Evolutionary conservation across 176 grass and related monocot genomes (phyloP).

Genomic region (Oryza glaberrima): DNA sequence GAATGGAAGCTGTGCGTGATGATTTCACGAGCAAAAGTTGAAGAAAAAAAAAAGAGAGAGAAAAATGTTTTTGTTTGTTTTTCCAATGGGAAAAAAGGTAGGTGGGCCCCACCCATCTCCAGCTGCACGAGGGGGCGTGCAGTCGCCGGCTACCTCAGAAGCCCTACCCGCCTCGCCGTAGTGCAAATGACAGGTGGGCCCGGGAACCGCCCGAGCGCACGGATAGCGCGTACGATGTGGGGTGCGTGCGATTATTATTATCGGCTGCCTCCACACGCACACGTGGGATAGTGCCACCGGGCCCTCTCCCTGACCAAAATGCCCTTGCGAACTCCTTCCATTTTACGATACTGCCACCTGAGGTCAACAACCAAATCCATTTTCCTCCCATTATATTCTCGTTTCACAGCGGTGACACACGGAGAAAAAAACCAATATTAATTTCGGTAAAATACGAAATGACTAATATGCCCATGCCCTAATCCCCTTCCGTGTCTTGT

Average conservation of each 20-base stretch:
- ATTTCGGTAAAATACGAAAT: not conserved
- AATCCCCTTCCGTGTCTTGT: not conserved
- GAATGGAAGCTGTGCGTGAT: not conserved
- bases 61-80: not conserved
- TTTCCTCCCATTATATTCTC: not conserved
- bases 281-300: slow-evolving; percentile 33
- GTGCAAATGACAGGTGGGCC: not conserved
- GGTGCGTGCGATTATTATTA: not conserved
- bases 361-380: not conserved
- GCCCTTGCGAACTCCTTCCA: not conserved
- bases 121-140: slow-evolving; percentile 52
- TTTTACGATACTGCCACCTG: not conserved
- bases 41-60: not conserved
- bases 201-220: rapidly evolving
- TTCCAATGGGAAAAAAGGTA: no score
- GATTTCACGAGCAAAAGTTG: not conserved
- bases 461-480: not conserved
- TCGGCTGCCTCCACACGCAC: slow-evolving; percentile 6
- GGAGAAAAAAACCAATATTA: not conserved
- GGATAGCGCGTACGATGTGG: not conserved
- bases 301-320: not conserved
- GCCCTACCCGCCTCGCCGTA: not conserved
- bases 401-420: not conserved
- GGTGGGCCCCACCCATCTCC: not conserved
- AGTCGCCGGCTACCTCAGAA: not conserved